phyloP scores from a whole-genome alignment of 805 yeast genomes.

The Yarrowia sp. region DNA sequence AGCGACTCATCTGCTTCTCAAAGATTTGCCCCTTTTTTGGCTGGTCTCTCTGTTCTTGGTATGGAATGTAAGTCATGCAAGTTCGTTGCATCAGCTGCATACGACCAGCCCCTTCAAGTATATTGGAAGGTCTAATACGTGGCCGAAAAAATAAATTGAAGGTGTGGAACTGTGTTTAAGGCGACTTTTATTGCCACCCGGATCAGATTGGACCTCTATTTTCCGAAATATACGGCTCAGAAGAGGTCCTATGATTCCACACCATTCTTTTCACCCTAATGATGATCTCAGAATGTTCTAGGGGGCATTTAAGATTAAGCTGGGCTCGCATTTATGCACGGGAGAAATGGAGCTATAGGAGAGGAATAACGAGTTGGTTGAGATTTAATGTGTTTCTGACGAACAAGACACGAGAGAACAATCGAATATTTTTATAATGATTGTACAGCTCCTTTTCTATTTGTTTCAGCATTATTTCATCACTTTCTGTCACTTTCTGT shows the following conservation, averaged over 20 bases:
- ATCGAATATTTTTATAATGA: too few species aligned
- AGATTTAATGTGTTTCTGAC: too few species aligned
- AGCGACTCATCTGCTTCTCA: too few species aligned
- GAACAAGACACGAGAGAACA: too few species aligned
- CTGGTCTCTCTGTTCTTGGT: not conserved
- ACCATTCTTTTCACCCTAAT: not conserved
- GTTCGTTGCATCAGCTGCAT: not conserved
- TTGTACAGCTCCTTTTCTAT: too few species aligned
- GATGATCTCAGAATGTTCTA: not conserved
- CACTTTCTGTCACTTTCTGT: too few species aligned
- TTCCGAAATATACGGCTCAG: not conserved
- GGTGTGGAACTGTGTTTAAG: too few species aligned
- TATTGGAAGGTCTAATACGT: not conserved
- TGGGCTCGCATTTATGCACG: not conserved
- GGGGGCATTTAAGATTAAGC: not conserved
- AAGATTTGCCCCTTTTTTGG: not conserved
- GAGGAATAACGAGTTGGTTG: too few species aligned
- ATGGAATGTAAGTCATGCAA: not conserved
- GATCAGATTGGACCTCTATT: too few species aligned
- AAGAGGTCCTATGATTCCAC: not conserved
- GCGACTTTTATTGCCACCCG: too few species aligned
- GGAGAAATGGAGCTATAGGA: too few species aligned
- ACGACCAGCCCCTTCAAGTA: slow-evolving; percentile 1
- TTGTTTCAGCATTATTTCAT: too few species aligned
- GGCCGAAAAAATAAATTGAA: not conserved